Evolutionary conservation across 2,329 filamentous ascomycete genomes (phyloP), one percentile per base, ranked within the genome.

Genomic region (Penicillium sp.): DNA sequence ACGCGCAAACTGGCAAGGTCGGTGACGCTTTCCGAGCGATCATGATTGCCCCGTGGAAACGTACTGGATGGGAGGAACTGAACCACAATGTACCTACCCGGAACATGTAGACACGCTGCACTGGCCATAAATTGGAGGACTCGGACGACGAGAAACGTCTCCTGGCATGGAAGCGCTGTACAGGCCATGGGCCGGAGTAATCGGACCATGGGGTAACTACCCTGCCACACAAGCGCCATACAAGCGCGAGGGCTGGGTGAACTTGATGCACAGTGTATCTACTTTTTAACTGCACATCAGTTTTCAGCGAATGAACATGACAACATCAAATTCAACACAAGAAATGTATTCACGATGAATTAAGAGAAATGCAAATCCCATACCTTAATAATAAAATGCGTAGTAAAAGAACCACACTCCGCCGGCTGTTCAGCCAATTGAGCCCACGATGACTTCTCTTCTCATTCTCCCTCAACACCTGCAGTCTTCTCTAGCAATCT

Each of bases 21-120:
- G 84, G 83, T 4, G 89, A 96, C 80, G 88, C 90, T 23, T 89
- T 96, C 74, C 84, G 83, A 62, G 88, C 89, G 7, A 83, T 92
- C 45, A 83, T 94, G 74, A 74, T 96, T 65, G 90, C 93, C 38
- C 94, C 94, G 6, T 97, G 93, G 93, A 80, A 78, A 57, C 73
- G 64, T 43, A 77, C 77, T 23, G 87, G 87, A 0, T 94, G 91
- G 91, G 77, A 79, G 56, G 82, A 70, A 50, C 57, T 78, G 49
- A 63, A 60, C 21, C 64, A 73, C 57, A 66, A 66, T 49, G 54
- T 76, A 6, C 39, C 39, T 47, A 35, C 15, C 7, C 29, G 6
- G 15, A 44, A 53, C 31, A 25, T 36, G 39, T 44, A n/a, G 39
- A 23, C 21, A 6, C 36, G 49, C 27, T 25, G 12, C 15, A 15